Evolutionary conservation across 1,284 basidiomycete species (phyloP).

Genomic region (Cryptococcus sp.): DNA sequence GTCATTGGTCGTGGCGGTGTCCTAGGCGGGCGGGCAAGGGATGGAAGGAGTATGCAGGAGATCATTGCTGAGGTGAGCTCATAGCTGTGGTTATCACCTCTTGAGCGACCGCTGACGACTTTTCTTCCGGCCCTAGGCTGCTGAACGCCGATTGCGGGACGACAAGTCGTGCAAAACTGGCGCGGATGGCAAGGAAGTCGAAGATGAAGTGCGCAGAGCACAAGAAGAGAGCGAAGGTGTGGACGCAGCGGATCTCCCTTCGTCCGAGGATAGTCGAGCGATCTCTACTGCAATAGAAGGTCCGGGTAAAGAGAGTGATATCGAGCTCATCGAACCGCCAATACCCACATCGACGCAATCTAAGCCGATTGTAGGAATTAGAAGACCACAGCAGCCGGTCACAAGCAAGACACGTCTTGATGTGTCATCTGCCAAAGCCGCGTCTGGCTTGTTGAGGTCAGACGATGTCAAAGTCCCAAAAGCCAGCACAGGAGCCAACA

Average conservation of each 20-base stretch:
- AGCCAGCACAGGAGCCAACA: background rate
- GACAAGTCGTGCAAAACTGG: slow-evolving; percentile 65
- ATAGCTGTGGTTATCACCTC: background rate
- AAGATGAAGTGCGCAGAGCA: slow-evolving; percentile 69
- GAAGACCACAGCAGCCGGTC: background rate
- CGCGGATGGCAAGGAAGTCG: slow-evolving; percentile 55
- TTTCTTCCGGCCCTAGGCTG: slow-evolving; percentile 61
- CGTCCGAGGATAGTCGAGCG: background rate
- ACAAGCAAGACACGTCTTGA: background rate
- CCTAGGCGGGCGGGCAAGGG: slow-evolving; percentile 42
- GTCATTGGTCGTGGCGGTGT: slow-evolving; percentile 62
- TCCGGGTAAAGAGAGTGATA: slow-evolving; percentile 22
- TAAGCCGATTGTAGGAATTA: slow-evolving; percentile 10
- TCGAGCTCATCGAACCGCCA: background rate
- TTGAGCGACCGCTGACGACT: slow-evolving; percentile 2
- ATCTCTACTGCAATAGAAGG: background rate
- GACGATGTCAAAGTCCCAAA: background rate
- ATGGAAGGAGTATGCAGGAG: slow-evolving; percentile 65
- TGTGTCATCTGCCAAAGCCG: background rate
- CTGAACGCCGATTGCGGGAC: slow-evolving; percentile 70
- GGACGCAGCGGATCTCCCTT: slow-evolving; percentile 65
- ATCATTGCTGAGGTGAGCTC: slow-evolving; percentile 69
- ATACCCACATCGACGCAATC: background rate
- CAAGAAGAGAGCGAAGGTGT: slow-evolving; percentile 65
- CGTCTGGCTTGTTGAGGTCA: too few species aligned